Conservation (phyloP, 495 filamentous ascomycete genomes). For the Penicillium malachiteum region DNA sequence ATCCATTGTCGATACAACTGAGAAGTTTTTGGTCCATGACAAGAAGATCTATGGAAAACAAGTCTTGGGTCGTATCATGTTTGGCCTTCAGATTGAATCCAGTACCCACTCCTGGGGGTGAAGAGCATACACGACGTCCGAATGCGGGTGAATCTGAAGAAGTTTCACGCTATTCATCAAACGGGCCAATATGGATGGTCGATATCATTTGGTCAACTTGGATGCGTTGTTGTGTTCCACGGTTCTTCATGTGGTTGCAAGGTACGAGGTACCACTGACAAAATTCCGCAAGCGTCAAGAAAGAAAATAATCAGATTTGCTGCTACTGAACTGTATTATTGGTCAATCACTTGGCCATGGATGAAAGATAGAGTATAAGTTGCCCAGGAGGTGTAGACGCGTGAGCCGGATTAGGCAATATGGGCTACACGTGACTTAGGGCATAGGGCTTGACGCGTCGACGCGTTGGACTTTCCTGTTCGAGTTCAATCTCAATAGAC, state of each 20-base stretch:
- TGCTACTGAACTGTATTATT: neutral
- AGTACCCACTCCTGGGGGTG: slow-evolving; percentile 1
- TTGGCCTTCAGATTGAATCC: slow-evolving; percentile 3
- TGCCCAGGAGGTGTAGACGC: neutral
- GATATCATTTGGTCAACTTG: too few species aligned
- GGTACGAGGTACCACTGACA: too few species aligned
- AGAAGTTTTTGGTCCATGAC: slow-evolving; percentile 10
- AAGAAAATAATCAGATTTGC: neutral
- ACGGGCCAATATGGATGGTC: too few species aligned
- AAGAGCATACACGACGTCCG: neutral
- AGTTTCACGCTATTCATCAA: neutral
- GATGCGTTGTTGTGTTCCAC: too few species aligned
- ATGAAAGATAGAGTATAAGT: neutral
- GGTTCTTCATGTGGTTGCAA: too few species aligned
- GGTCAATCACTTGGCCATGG: neutral
- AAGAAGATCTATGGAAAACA: neutral
- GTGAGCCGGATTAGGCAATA: slow-evolving; percentile 17
- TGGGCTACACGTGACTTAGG: slow-evolving; percentile 18
- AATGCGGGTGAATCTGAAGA: neutral
- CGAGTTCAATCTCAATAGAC: slow-evolving; percentile 8
- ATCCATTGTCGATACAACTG: neutral
- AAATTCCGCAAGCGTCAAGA: neutral
- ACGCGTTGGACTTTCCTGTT: slow-evolving; percentile 18
- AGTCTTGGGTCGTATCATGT: neutral
- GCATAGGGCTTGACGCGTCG: slow-evolving; percentile 23